Evolutionary conservation across 1,284 basidiomycete species (phyloP).

Genomic region (Cutaneotrichosporon sp.): DNA sequence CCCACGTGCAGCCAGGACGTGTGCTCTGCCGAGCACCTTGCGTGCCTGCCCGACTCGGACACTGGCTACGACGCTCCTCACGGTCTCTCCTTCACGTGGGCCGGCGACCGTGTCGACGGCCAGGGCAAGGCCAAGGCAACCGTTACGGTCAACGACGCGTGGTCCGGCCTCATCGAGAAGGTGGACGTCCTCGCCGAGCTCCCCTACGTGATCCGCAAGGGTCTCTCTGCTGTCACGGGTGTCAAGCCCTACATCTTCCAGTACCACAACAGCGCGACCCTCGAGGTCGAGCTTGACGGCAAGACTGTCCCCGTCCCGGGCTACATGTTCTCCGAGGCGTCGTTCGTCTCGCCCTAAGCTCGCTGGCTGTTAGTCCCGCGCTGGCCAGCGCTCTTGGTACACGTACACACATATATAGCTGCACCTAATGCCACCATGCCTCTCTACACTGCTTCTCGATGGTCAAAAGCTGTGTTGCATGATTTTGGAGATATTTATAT

Average conservation of each 20-base stretch:
- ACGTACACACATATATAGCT: constrained; percentile 1
- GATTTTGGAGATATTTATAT: background rate
- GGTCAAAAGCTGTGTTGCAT: background rate
- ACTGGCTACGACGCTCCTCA: constrained; percentile 82
- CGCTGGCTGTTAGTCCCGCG: background rate
- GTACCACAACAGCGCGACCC: constrained; percentile 77
- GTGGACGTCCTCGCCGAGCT: constrained; percentile 96
- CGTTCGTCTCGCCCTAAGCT: constrained; percentile 69
- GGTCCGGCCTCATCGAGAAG: constrained; percentile 84
- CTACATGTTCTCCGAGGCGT: constrained; percentile 79
- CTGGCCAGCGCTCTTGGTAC: background rate
- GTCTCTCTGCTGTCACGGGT: constrained; percentile 56
- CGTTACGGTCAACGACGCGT: constrained; percentile 60
- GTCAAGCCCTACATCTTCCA: constrained; percentile 62
- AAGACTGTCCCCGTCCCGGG: constrained; percentile 63
- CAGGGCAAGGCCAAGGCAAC: constrained; percentile 58
- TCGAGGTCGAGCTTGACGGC: constrained; percentile 64
- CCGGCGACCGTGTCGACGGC: constrained; percentile 63
- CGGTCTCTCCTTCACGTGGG: constrained; percentile 75
- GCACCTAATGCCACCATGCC: background rate
- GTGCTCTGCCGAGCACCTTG: constrained; percentile 70
- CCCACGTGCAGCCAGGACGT: constrained; percentile 58
- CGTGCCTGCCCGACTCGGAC: constrained; percentile 63
- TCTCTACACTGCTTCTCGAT: background rate
- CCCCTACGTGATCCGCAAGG: constrained; percentile 69